Conservation (phyloP, 2,329 filamentous ascomycete genomes). For the Trichophyton benhamiae region DNA sequence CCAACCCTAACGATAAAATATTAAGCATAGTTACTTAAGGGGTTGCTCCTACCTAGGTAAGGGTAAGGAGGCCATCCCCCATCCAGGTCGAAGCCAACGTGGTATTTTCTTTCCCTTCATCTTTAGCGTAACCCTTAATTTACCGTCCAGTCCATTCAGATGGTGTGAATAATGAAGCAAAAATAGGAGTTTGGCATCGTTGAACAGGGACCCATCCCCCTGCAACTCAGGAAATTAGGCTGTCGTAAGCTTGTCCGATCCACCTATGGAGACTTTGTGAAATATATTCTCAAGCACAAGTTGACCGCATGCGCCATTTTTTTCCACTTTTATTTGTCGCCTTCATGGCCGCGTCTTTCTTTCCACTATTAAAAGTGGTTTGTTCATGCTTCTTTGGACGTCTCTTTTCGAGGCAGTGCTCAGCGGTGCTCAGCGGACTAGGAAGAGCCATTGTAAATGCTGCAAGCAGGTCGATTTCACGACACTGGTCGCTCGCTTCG, state of each 20-base stretch:
- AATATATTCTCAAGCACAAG: neutral
- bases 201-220: conserved; percentile 4
- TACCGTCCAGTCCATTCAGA: neutral
- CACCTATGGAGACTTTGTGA: neutral
- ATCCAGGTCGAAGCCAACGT: neutral
- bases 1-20: neutral
- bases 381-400: neutral
- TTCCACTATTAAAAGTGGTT: neutral
- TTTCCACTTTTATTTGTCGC: neutral
- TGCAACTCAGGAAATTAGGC: conserved; percentile 5
- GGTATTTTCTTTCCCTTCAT: neutral
- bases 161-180: neutral
- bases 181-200: neutral
- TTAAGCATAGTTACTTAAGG: neutral
- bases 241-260: conserved; percentile 1
- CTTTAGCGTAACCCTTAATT: neutral
- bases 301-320: neutral
- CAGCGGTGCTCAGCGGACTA: no score
- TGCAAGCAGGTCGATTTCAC: no score
- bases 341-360: neutral
- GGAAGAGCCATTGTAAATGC: no score
- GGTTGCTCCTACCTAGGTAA: neutral
- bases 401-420: no score
- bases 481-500: no score
- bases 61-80: neutral